Base-by-base conservation (phyloP, 2,329 filamentous ascomycete species). In the Aspergillus fumigatus region DNA sequence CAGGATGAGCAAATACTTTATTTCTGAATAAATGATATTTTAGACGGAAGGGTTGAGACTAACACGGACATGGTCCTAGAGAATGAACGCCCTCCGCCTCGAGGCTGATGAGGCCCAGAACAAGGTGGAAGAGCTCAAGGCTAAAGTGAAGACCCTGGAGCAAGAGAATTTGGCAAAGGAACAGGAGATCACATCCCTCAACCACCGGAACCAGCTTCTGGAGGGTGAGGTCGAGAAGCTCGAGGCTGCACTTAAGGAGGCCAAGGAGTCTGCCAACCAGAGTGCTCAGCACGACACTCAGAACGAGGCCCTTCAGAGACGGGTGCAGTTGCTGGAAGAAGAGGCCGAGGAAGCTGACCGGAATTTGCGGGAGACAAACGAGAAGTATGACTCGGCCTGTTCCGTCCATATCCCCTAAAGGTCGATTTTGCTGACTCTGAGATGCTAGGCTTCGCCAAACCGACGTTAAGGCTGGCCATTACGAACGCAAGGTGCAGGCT, bases 391-490 rank as follows among this genome's bases (percentile, higher is more conserved):
- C 53, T 53, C 53, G 21, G 50, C 21, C 10, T 11, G 27, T 10
- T 47, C 10, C 21, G 32, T 32, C 32, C 56, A 58, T 48, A 48
- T 47, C 52, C 23, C 29, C 25, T 17, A 17, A 10, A 32, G 51
- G 52, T 40, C 26, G 26, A 50, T 51, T 62, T 63, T 29, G 62
- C 61, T 62, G 52, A 63, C 61, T 40, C 54, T 51, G n/a, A 48
- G 56, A 58, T 51, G 56, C 64, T 68, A 99, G 94, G 82, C 90
- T 97, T 73, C 92, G 94, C 77, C 92, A 96, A 82, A 97, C 94
- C 80, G 94, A 99, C 76, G 92, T 97, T 80, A 97, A 97, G 84
- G 92, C 93, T 72, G 94, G 93, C 70, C 93, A 99, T 82, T 97
- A 93, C 79, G 94, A 99, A 83, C 94, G 94, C 80, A 97, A 97